These are phyloP conservation scores for Zasmidium cellare DNA, from an alignment of 2,329 filamentous ascomycete genomes.

Conservation along the genomic window DNA sequence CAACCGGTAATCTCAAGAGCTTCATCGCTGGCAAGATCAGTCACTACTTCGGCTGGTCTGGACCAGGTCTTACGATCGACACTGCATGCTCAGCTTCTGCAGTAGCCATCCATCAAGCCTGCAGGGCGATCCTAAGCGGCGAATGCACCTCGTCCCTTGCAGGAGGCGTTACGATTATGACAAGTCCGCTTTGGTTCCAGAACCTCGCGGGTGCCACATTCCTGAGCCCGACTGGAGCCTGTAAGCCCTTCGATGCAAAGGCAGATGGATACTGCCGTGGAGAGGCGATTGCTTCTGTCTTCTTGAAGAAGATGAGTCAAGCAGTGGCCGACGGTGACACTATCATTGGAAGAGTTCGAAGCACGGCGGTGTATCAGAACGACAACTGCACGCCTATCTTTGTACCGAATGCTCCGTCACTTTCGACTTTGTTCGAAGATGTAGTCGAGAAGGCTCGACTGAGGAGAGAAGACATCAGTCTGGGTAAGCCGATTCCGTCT, in stretches of 20 bases:
- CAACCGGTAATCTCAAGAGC: slow-evolving; percentile 29
- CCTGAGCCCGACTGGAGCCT: slow-evolving; percentile 46
- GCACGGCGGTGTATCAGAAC: slow-evolving; percentile 27
- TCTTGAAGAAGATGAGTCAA: slow-evolving; percentile 32
- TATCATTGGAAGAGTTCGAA: slow-evolving; percentile 27
- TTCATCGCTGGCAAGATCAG: slow-evolving; percentile 38
- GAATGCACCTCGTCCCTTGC: slow-evolving; percentile 35
- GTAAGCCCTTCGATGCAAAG: slow-evolving; percentile 40
- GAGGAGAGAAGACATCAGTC: too few species aligned
- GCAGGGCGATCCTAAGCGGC: slow-evolving; percentile 26
- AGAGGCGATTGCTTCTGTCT: slow-evolving; percentile 23
- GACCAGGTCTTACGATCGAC: slow-evolving; percentile 38
- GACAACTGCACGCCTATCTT: slow-evolving; percentile 23
- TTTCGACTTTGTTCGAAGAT: slow-evolving; percentile 14
- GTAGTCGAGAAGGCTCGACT: neutral
- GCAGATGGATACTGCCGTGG: slow-evolving; percentile 34
- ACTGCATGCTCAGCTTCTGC: slow-evolving; percentile 38
- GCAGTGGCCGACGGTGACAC: slow-evolving; percentile 32
- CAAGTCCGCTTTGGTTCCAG: slow-evolving; percentile 31
- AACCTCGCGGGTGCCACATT: slow-evolving; percentile 41
- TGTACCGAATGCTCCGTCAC: slow-evolving; percentile 10
- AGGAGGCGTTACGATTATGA: slow-evolving; percentile 38
- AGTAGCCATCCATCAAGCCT: slow-evolving; percentile 34
- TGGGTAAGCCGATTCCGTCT: too few species aligned
- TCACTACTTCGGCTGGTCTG: slow-evolving; percentile 46